A percentile compares a stretch with the other conserved stretches of the same genome.
phyloP scores from a whole-genome alignment of 768 basidiomycete genomes.

The Russula sp. region DNA sequence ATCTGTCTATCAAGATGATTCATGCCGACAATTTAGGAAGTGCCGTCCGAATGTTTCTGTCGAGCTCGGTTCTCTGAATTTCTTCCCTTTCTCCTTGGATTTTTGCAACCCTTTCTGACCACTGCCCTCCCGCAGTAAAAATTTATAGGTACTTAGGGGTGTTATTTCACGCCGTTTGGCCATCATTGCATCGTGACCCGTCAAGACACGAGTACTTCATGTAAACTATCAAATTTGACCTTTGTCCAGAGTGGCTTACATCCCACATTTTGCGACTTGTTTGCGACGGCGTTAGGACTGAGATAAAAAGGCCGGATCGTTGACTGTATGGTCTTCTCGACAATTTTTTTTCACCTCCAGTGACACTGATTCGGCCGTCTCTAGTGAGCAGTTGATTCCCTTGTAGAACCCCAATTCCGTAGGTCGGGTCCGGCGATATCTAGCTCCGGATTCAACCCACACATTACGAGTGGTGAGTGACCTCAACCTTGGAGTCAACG shows the following conservation, averaged over 20 bases:
- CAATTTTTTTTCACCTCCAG: neutral
- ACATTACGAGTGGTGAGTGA: neutral
- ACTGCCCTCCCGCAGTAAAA: neutral
- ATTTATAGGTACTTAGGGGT: slow-evolving; percentile 11
- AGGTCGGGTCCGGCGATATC: neutral
- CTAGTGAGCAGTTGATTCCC: neutral
- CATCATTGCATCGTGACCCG: too few relatives aligned
- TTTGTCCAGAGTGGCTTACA: neutral
- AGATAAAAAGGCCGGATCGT: neutral
- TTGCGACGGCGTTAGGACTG: neutral
- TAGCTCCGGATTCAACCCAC: neutral
- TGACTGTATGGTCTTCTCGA: neutral
- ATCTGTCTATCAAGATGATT: slow-evolving; percentile 19
- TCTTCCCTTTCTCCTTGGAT: neutral
- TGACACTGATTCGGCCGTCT: neutral
- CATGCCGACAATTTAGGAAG: slow-evolving; percentile 31
- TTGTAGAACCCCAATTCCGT: neutral
- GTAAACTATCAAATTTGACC: too few relatives aligned
- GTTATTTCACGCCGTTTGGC: too few relatives aligned
- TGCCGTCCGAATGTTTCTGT: slow-evolving; percentile 30
- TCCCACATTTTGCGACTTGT: neutral
- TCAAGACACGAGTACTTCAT: neutral
- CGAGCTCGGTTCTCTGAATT: slow-evolving; percentile 31
- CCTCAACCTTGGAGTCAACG: neutral
- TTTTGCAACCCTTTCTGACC: slow-evolving; percentile 12